phyloP scores from a whole-genome alignment of 768 basidiomycete genomes.

The Kwoniella mangroviensis region DNA sequence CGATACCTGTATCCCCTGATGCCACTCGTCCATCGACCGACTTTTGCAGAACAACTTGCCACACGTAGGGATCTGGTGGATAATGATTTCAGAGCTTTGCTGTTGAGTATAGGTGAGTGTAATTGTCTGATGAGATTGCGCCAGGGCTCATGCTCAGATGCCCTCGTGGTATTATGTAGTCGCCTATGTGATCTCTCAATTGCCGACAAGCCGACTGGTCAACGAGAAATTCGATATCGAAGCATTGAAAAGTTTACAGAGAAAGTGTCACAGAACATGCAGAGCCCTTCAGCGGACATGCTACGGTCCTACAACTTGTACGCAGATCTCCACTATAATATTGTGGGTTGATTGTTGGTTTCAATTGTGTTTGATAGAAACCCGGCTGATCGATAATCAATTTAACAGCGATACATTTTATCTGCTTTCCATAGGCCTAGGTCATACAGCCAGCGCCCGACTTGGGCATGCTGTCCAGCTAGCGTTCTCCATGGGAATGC shows the following conservation, averaged over 20 bases:
- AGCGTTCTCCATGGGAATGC: slow-evolving; percentile 49
- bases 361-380: neutral
- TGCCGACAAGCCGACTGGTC: slow-evolving; percentile 45
- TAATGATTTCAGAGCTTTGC: slow-evolving; percentile 47
- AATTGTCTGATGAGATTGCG: neutral
- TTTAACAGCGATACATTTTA: slow-evolving; percentile 47
- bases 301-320: slow-evolving; percentile 48
- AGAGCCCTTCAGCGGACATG: slow-evolving; percentile 45
- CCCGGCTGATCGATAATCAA: slow-evolving; percentile 2
- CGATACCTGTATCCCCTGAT: slow-evolving; percentile 48
- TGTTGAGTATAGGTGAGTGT: slow-evolving; percentile 49
- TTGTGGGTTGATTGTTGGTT: slow-evolving; percentile 38
- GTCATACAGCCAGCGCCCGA: slow-evolving; percentile 48
- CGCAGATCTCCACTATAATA: slow-evolving; percentile 50
- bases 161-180: slow-evolving; percentile 24
- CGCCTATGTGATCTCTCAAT: slow-evolving; percentile 53
- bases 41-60: slow-evolving; percentile 49
- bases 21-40: slow-evolving; percentile 50
- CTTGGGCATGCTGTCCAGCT: slow-evolving; percentile 51
- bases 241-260: slow-evolving; percentile 47
- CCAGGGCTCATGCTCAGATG: neutral
- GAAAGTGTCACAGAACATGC: slow-evolving; percentile 48
- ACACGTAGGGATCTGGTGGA: slow-evolving; percentile 47
- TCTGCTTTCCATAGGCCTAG: slow-evolving; percentile 49
- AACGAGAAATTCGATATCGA: slow-evolving; percentile 51